Conservation (phyloP, 345 rosid genomes). For the Cardamine chenopodiifolia region DNA sequence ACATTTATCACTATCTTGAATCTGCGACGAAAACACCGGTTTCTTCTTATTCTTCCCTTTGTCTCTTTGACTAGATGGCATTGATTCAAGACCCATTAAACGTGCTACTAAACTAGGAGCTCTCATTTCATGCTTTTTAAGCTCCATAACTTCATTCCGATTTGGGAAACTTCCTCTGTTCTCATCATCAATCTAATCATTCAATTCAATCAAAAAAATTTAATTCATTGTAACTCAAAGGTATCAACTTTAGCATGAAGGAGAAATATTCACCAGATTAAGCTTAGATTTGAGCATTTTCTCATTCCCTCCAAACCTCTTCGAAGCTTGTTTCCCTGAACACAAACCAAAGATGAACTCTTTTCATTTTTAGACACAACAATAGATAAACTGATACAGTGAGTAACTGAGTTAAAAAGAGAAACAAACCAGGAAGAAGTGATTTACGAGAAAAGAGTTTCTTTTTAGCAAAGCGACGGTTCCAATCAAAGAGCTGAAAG, state of each 20-base stretch:
- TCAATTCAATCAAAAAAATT: constrained; percentile 9
- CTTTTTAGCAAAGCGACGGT: constrained; percentile 78
- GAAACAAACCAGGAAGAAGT: constrained; percentile 67
- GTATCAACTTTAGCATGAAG: neutral
- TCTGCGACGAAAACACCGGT: constrained; percentile 24
- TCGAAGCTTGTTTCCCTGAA: constrained; percentile 61
- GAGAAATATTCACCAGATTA: constrained; percentile 56
- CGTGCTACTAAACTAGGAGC: constrained; percentile 86
- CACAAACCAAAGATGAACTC: constrained; percentile 15
- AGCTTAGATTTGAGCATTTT: constrained; percentile 81
- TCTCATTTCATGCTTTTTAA: constrained; percentile 64
- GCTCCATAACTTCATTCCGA: constrained; percentile 38
- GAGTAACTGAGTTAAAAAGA: neutral
- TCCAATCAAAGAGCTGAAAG: constrained; percentile 92
- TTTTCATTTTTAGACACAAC: constrained; percentile 13
- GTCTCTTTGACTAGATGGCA: constrained; percentile 63
- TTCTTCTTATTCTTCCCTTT: constrained; percentile 55
- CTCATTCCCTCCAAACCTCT: constrained; percentile 75
- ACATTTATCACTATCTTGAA: constrained; percentile 43
- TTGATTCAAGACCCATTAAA: constrained; percentile 94
- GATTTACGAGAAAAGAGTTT: constrained; percentile 75
- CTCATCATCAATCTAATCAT: constrained; percentile 76
- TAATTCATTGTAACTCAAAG: neutral
- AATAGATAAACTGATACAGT: neutral
- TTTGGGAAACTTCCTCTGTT: constrained; percentile 74